These are phyloP conservation scores for Trichoderma atrobrunneum DNA, from an alignment of 2,329 filamentous ascomycete species.

Conservation along the genomic window DNA sequence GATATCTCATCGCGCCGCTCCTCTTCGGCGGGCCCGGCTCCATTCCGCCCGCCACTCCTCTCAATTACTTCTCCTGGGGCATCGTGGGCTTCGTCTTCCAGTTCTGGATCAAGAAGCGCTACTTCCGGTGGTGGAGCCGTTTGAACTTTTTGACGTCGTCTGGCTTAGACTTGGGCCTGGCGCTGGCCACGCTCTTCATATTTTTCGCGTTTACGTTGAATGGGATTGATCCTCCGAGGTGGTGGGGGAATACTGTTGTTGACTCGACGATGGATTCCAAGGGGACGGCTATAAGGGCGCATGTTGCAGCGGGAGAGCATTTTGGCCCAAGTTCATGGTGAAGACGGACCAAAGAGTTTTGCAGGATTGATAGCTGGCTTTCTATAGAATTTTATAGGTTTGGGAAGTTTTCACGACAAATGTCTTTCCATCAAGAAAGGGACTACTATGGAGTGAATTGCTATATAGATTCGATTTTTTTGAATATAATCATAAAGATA, in stretches of 20 bases:
- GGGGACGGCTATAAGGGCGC: slow-evolving; percentile 56
- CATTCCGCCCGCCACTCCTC: slow-evolving; percentile 65
- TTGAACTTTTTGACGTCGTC: slow-evolving; percentile 72
- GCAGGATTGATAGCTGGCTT: neutral
- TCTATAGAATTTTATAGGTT: neutral
- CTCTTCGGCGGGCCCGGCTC: slow-evolving; percentile 59
- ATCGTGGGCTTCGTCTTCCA: slow-evolving; percentile 70
- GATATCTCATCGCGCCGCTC: slow-evolving; percentile 58
- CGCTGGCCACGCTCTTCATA: slow-evolving; percentile 64
- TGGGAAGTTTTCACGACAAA: neutral
- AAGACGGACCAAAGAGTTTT: neutral
- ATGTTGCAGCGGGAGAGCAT: slow-evolving; percentile 50
- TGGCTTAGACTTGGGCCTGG: slow-evolving; percentile 66
- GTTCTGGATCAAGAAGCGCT: slow-evolving; percentile 60
- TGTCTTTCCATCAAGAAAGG: neutral
- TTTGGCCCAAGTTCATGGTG: slow-evolving; percentile 62
- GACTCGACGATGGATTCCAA: slow-evolving; percentile 59
- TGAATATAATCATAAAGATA: neutral
- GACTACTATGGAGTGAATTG: neutral
- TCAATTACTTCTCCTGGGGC: slow-evolving; percentile 74
- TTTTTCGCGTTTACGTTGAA: slow-evolving; percentile 68
- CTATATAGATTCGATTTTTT: neutral
- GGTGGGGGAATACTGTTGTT: slow-evolving; percentile 67
- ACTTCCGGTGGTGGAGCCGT: slow-evolving; percentile 69
- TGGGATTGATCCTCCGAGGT: slow-evolving; percentile 58